Base-by-base conservation (phyloP, 352 stramenopile genomes). In the Halophytophthora polymorphica region DNA sequence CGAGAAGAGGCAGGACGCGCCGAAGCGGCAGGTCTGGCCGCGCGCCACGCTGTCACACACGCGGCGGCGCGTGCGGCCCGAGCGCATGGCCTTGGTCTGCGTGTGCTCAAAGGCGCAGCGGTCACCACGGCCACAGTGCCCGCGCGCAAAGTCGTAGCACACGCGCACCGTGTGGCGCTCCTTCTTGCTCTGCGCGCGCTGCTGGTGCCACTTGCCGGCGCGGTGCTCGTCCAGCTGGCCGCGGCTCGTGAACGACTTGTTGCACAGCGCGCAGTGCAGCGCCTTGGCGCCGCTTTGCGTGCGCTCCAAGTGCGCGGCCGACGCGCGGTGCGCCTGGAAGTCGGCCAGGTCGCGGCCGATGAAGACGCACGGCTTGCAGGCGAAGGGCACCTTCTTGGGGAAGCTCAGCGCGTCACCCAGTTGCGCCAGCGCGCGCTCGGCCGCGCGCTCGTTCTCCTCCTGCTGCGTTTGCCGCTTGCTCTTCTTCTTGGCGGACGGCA, bases 61-160 rank as follows among this genome's bases (percentile, higher is more conserved):
- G n/a, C 58, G 64, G 50, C 61, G 69, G 43, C 75, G 75, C 7
- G 64, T 64, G 46, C 56, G 59, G 34, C 75, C 76, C 5, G 53
- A 66, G 31, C 72, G 71, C 71, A 88, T 88, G 36, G 83, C 69
- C 33, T 86, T 83, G 5, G 71, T 90, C 58, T 84, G 58, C 0
- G 73, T 77, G 60, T 94, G 83, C 45, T 85, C 69, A 43, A 90
- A 94, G 31, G 49, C 69, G 48, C 83, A 94, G 21, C 63, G 57
- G 49, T 91, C 83, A 14, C 83, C 81, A 35, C 64, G 78, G 6
- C 58, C 65, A 62, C 83, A 94, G 35, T 69, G 51, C n/a, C 83
- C 81, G 28, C 81, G 81, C 58, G 88, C 71, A 49, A 91, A 92
- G 45, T 94, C 81, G 58, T 91, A 94, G 71, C 83, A 94, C 37